A percentile compares a stretch with the other conserved stretches of the same genome.
Conservation (phyloP, 139 green algal species). For the Picochlorum sp. region DNA sequence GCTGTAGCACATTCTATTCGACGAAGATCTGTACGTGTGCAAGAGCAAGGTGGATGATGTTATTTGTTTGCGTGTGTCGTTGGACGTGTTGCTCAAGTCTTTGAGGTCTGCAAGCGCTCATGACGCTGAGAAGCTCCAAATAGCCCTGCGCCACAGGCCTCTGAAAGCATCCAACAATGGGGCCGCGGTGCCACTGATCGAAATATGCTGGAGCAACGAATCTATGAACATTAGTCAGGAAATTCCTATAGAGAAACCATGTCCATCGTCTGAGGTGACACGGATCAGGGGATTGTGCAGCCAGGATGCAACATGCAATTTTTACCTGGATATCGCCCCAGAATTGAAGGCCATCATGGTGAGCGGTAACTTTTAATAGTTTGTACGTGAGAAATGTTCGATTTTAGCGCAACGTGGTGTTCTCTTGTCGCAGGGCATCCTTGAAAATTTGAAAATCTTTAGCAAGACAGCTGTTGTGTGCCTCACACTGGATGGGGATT, state of each 20-base stretch:
- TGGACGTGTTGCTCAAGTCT: slow-evolving; percentile 58
- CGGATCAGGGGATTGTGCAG: slow-evolving; percentile 37
- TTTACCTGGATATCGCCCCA: slow-evolving; percentile 66
- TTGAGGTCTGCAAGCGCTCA: slow-evolving; percentile 31
- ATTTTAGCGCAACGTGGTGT: background rate
- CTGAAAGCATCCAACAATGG: background rate
- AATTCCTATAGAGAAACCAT: slow-evolving; percentile 11
- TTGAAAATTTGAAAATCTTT: background rate
- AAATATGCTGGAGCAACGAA: slow-evolving; percentile 41
- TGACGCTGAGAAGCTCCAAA: slow-evolving; percentile 24
- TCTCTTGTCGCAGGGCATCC: background rate
- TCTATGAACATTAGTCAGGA: slow-evolving; percentile 44
- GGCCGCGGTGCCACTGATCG: slow-evolving; percentile 44
- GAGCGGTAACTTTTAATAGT: background rate
- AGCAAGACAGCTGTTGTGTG: background rate
- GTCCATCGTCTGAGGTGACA: slow-evolving; percentile 33
- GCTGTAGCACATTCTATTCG: slow-evolving; percentile 15
- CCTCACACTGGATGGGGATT: background rate
- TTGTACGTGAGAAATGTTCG: no score
- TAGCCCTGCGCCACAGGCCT: slow-evolving; percentile 23
- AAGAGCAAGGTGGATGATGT: slow-evolving; percentile 54
- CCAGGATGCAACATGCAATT: slow-evolving; percentile 40
- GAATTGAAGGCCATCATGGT: slow-evolving; percentile 21
- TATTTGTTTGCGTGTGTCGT: slow-evolving; percentile 62
- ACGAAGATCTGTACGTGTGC: slow-evolving; percentile 31